phyloP scores from a whole-genome alignment of 1,139 yeast genomes.

The Geotrichum europaeum region DNA sequence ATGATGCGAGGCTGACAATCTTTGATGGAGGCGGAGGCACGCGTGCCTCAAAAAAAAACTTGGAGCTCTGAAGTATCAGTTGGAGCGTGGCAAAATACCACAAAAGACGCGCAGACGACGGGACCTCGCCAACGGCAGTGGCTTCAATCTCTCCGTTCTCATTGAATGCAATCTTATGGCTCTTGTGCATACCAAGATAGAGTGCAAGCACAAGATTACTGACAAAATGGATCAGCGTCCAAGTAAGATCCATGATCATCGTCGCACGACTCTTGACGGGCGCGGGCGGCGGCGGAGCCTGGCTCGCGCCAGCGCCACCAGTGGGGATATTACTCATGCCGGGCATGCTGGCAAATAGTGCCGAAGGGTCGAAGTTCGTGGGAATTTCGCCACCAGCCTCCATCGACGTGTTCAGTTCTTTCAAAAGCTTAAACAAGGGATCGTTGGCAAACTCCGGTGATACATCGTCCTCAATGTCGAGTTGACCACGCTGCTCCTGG shows the following conservation, averaged over 20 bases:
- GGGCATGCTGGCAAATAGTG: slow-evolving; percentile 16
- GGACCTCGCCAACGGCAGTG: neutral
- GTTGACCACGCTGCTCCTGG: neutral
- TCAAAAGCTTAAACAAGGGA: slow-evolving; percentile 15
- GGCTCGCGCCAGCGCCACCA: neutral
- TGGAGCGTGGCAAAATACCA: slow-evolving; percentile 32
- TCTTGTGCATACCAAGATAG: slow-evolving; percentile 7
- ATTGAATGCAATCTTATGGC: neutral
- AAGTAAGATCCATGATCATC: slow-evolving; percentile 1
- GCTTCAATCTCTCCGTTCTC: slow-evolving; percentile 4
- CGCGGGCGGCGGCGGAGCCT: slow-evolving; percentile 2
- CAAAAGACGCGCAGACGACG: slow-evolving; percentile 19
- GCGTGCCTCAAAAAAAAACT: slow-evolving; percentile 32
- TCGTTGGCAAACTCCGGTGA: slow-evolving; percentile 17
- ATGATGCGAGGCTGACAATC: slow-evolving; percentile 26
- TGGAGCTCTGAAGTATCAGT: slow-evolving; percentile 30
- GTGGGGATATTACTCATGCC: slow-evolving; percentile 11
- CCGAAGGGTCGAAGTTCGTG: slow-evolving; percentile 13
- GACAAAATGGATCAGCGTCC: slow-evolving; percentile 13
- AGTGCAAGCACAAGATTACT: slow-evolving; percentile 11
- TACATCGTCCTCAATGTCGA: slow-evolving; percentile 14
- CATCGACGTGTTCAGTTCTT: slow-evolving; percentile 10
- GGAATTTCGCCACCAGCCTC: slow-evolving; percentile 8
- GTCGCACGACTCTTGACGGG: slow-evolving; percentile 3
- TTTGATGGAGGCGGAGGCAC: slow-evolving; percentile 27